Evolutionary conservation across 306 rosid species (phyloP).

Genomic region (Prunus armeniaca): DNA sequence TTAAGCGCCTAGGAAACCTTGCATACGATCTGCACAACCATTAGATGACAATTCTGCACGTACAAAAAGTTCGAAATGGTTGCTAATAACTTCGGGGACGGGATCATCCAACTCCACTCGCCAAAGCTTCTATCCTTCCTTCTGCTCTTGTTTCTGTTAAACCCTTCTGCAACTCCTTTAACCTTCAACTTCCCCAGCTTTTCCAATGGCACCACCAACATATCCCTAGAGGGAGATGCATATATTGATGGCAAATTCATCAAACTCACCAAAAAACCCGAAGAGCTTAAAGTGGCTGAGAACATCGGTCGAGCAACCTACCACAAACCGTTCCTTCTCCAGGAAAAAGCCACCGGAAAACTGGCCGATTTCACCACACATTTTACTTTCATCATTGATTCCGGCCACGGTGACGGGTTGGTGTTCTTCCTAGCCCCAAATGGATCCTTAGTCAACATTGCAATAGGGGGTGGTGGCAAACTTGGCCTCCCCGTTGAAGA

Average conservation of each 20-base stretch:
- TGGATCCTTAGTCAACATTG: neutral
- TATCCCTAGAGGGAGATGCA: neutral
- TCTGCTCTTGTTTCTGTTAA: neutral
- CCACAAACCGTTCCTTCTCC: constrained; percentile 14
- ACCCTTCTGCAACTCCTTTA: neutral
- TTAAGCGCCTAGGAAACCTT: too few relatives aligned
- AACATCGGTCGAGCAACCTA: neutral
- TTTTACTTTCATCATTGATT: constrained; percentile 26
- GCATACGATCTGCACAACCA: too few relatives aligned
- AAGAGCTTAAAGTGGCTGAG: neutral
- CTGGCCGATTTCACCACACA: constrained; percentile 39
- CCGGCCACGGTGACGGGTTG: constrained; percentile 23
- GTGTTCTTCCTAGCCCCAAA: constrained; percentile 35
- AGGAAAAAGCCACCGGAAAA: constrained; percentile 23
- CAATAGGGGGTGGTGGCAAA: neutral
- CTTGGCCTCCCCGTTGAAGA: too few relatives aligned
- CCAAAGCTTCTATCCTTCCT: neutral
- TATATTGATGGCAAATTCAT: neutral
- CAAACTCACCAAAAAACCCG: neutral
- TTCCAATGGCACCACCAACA: neutral
- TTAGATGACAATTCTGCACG: too few relatives aligned
- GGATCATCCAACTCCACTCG: too few relatives aligned
- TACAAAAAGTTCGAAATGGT: too few relatives aligned
- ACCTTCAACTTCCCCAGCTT: constrained; percentile 1
- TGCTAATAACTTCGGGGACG: neutral